A percentile compares a stretch with the other conserved stretches of the same genome.
Conservation (phyloP, 2,329 filamentous ascomycete species). For the Ceratocystis colombiana region DNA sequence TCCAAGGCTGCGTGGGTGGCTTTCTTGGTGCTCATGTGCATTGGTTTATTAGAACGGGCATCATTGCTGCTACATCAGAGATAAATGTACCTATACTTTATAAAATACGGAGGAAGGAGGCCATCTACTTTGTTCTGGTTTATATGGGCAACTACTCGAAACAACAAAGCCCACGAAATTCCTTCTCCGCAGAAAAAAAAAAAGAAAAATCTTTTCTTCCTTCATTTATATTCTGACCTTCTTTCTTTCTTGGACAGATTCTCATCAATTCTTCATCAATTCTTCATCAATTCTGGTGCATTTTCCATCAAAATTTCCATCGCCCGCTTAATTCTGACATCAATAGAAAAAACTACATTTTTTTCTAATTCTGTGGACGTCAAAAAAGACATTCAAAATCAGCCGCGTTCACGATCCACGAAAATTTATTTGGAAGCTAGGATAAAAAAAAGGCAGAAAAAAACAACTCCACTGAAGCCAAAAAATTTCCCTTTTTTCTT, state of each 20-base stretch:
- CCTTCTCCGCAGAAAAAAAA: neutral
- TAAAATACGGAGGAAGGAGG: no score
- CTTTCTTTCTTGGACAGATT: neutral
- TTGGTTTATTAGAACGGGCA: no score
- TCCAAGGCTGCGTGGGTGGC: no score
- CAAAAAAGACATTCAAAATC: neutral
- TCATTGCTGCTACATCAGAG: no score
- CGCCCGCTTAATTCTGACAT: no score
- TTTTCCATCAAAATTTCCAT: neutral
- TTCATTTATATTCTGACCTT: slow-evolving; percentile 1
- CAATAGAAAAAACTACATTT: neutral
- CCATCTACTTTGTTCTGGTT: no score
- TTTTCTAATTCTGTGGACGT: neutral
- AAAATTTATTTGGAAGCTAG: slow-evolving; percentile 17
- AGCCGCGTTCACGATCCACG: slow-evolving; percentile 6
- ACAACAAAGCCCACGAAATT: neutral
- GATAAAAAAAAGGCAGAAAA: slow-evolving; percentile 11
- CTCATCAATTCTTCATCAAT: neutral
- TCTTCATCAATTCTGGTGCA: neutral
- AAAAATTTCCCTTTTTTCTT: slow-evolving; percentile 14
- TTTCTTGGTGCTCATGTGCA: no score
- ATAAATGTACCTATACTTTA: no score
- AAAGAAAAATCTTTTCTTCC: neutral
- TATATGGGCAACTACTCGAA: neutral
- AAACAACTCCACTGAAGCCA: slow-evolving; percentile 20